These are phyloP conservation scores for Pichia exigua DNA, from an alignment of 805 yeast genomes.

Conservation along the genomic window DNA sequence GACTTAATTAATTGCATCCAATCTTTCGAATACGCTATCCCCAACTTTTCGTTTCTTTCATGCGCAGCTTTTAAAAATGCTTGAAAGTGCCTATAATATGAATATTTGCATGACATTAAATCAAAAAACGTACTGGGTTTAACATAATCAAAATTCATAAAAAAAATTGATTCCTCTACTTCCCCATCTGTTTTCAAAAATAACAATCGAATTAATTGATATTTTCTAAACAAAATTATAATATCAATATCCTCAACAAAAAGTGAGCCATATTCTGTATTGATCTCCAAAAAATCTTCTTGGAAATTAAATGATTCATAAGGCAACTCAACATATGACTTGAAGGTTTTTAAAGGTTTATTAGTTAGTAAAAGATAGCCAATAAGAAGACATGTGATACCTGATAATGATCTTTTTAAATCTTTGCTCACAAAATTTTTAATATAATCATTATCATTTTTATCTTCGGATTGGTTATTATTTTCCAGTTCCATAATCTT, in stretches of 20 bases:
- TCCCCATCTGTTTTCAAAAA: not conserved
- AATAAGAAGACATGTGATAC: constrained; percentile 2
- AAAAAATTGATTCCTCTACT: not conserved
- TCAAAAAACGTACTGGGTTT: not conserved
- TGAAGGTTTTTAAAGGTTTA: not conserved
- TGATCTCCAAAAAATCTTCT: not conserved
- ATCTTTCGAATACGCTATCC: not conserved
- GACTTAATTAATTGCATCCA: not conserved
- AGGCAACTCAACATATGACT: not conserved
- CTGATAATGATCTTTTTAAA: constrained; percentile 1
- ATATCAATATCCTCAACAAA: not conserved
- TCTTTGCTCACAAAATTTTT: not conserved
- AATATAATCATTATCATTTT: not conserved
- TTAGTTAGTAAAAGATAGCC: constrained; percentile 4
- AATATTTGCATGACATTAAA: constrained; percentile 2
- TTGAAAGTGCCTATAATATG: not conserved
- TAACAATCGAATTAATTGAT: not conserved
- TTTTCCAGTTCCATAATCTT: not conserved
- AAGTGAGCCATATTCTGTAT: not conserved
- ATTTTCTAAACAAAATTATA: not conserved
- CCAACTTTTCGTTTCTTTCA: not conserved
- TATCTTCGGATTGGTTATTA: no score
- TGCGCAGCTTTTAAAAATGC: constrained; percentile 2
- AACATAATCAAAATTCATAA: not conserved
- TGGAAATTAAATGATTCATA: not conserved